Percentiles rank a stretch among this genome's conserved stretches.
Conservation (phyloP, 2,329 filamentous ascomycete genomes). For the Passalora sequoiae region DNA sequence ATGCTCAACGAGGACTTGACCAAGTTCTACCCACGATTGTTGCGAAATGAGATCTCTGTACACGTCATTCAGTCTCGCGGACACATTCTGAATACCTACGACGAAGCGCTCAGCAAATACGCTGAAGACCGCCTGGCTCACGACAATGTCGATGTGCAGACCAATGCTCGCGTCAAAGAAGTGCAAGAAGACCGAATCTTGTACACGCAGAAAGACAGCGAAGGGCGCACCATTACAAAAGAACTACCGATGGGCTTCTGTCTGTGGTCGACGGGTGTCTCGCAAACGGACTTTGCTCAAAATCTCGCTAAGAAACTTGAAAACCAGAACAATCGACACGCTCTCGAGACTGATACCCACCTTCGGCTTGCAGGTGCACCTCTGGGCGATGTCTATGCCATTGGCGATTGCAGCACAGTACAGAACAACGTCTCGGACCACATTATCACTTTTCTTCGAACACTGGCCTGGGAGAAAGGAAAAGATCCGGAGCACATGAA, state of each 20-base stretch:
- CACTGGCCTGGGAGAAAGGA: constrained; percentile 84
- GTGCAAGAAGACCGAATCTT: constrained; percentile 77
- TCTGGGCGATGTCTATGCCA: constrained; percentile 89
- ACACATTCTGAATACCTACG: constrained; percentile 97
- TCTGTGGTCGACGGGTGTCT: constrained; percentile 92
- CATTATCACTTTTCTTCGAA: constrained; percentile 82
- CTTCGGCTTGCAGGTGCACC: constrained; percentile 84
- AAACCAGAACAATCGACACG: constrained; percentile 78
- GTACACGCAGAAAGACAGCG: constrained; percentile 73
- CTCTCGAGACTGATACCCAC: constrained; percentile 90
- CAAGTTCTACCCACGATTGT: constrained; percentile 73
- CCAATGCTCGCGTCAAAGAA: constrained; percentile 88
- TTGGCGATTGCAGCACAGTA: constrained; percentile 92
- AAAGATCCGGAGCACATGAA: constrained; percentile 84
- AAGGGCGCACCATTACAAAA: constrained; percentile 74
- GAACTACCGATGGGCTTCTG: constrained; percentile 95
- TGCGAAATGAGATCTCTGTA: constrained; percentile 97
- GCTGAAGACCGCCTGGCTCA: constrained; percentile 86
- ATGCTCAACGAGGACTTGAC: constrained; percentile 92
- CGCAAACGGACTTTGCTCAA: constrained; percentile 76
- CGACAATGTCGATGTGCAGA: constrained; percentile 85
- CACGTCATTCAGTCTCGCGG: constrained; percentile 92
- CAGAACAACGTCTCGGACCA: constrained; percentile 96
- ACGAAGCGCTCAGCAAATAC: constrained; percentile 87
- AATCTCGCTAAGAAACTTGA: constrained; percentile 71